Conservation (phyloP, 371 early-diverging fungal genomes). For the Apophysomyces ossiformis region DNA sequence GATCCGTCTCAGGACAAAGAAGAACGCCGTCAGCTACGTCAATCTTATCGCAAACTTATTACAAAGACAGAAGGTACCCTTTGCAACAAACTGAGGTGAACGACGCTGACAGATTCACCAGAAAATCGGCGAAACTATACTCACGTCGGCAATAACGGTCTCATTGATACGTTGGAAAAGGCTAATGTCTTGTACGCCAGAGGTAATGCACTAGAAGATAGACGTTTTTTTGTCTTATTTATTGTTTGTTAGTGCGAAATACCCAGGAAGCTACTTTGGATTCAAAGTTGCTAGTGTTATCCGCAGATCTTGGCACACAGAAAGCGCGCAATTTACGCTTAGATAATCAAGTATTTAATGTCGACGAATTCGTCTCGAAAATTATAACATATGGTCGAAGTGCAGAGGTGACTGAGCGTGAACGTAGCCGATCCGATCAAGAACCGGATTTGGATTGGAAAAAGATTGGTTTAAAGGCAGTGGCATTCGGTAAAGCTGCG, state of each 20-base stretch:
- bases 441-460: conserved; percentile 63
- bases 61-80: conserved; percentile 49
- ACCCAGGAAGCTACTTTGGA: conserved; percentile 92
- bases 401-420: background rate
- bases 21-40: conserved; percentile 55
- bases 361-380: conserved; percentile 73
- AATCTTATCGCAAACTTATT: conserved; percentile 56
- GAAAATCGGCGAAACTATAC: conserved; percentile 58
- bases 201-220: conserved; percentile 27
- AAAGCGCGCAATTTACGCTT: conserved; percentile 78
- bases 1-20: conserved; percentile 54
- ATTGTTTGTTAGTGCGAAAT: conserved; percentile 53
- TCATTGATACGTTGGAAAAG: conserved; percentile 51
- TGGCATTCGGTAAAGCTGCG: conserved; percentile 55
- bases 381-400: conserved; percentile 51
- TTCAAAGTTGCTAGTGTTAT: conserved; percentile 71
- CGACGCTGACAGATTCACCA: conserved; percentile 4
- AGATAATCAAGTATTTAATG: conserved; percentile 70
- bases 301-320: conserved; percentile 78
- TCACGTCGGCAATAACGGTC: conserved; percentile 46
- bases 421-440: conserved; percentile 9
- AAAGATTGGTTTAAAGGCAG: conserved; percentile 61
- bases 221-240: background rate
- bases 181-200: conserved; percentile 61
- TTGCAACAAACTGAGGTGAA: background rate